Base-by-base conservation (phyloP, 768 basidiomycete genomes). In the Mycena leptocephala region DNA sequence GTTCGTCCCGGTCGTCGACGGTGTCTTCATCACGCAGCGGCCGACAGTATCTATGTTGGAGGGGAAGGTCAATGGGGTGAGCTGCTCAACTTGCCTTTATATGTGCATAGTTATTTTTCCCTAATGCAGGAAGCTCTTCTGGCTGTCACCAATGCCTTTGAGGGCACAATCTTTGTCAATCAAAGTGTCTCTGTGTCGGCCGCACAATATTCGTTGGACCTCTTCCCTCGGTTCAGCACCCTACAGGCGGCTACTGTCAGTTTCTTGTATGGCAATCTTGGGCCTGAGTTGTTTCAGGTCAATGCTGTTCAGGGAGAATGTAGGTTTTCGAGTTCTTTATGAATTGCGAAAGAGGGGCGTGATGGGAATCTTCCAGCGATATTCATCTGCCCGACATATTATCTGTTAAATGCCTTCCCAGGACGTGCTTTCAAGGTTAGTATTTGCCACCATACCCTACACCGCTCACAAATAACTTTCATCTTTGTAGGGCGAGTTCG, bases 1-100 rank as follows among this genome's bases (percentile, higher is more conserved):
- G 30, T 78, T 83, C 39, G 80, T 82, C 10, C 86, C 86, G 0
- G 86, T 87, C 37, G 80, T 87, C 8, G 86, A 87, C 55, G 86
- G 83, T 8, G 70, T 74, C 0, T 82, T 87, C 65, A 86, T 87
- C 35, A 71, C 79, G 16, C 85, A 85, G 72, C 79, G 82, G 5
- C 85, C 86, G 5, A 85, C 82, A 3, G 63, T 81, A 39, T 81
- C 84, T 3, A 76, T 87, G 6, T 43, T 64, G 13, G 74, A 80
- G 61, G 79, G 85, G 48, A 77, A 78, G 2, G 76, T 83, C 32
- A 86, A 87, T 39, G 86, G 85, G 20, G 86, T 86, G 75, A 5
- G 73, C 10, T 39, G 4, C n/a, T 81, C 28, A 22, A 28, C n/a
- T 28, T n/a, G 32, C 13, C 20, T 16, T 39, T 4, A 24, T 18